These are phyloP conservation scores for Aspergillus proliferans DNA, from an alignment of 2,329 filamentous ascomycete species.

Conservation along the genomic window DNA sequence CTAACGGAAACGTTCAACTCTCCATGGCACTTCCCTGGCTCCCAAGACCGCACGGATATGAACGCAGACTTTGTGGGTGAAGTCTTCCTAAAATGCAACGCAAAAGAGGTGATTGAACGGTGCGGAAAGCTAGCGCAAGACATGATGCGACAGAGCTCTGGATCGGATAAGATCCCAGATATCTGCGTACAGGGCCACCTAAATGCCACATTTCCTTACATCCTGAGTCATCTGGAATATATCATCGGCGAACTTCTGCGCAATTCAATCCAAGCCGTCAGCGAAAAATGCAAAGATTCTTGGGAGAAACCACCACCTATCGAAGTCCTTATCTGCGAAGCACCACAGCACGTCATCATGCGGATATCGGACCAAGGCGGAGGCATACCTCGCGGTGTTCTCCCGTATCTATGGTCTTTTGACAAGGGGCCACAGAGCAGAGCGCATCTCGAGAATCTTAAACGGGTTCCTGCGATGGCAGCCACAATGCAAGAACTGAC, in stretches of 20 bases:
- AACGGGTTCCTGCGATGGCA: constrained; percentile 80
- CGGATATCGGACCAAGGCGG: constrained; percentile 93
- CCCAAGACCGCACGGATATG: constrained; percentile 57
- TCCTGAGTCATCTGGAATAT: constrained; percentile 92
- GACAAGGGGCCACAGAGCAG: constrained; percentile 80
- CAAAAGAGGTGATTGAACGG: constrained; percentile 77
- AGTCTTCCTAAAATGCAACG: constrained; percentile 88
- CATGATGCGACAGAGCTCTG: constrained; percentile 69
- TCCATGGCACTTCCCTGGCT: constrained; percentile 79
- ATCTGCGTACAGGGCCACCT: constrained; percentile 80
- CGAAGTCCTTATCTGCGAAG: constrained; percentile 90
- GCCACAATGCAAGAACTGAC: constrained; percentile 86
- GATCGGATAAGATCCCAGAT: constrained; percentile 66
- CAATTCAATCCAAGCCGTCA: constrained; percentile 88
- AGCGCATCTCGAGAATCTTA: constrained; percentile 74
- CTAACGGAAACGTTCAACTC: constrained; percentile 91
- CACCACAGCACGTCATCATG: constrained; percentile 90
- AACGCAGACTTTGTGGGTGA: constrained; percentile 85
- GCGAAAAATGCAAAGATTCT: constrained; percentile 60
- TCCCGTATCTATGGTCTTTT: constrained; percentile 94
- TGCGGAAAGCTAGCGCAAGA: constrained; percentile 71
- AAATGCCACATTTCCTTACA: constrained; percentile 89
- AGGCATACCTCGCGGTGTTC: constrained; percentile 74
- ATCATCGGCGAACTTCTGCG: constrained; percentile 91
- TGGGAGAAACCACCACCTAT: constrained; percentile 64